Evolutionary conservation across 1,284 basidiomycete species (phyloP).

Genomic region (Earliella scabrosa): DNA sequence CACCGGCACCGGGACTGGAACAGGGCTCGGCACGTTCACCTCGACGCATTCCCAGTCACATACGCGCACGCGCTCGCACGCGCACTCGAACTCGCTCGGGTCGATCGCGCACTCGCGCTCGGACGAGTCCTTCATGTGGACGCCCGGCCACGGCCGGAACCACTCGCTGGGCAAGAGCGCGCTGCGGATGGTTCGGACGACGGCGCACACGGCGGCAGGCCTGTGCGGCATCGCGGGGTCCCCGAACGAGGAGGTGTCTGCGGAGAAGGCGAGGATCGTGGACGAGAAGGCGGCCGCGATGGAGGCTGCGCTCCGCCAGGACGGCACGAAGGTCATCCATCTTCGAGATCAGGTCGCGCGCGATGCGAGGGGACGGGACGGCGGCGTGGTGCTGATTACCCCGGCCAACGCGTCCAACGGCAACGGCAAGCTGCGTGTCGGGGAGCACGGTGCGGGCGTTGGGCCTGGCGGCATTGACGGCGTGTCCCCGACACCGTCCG

Average conservation of each 20-base stretch:
- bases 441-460: background rate
- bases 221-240: conserved; percentile 33
- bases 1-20: conserved; percentile 16
- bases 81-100: conserved; percentile 36
- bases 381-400: conserved; percentile 28
- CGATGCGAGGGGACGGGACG: conserved; percentile 19
- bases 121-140: conserved; percentile 32
- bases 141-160: conserved; percentile 51
- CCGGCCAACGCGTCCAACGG: conserved; percentile 1
- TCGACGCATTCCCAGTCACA: conserved; percentile 43
- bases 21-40: conserved; percentile 27
- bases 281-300: conserved; percentile 42
- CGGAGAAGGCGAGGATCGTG: conserved; percentile 26
- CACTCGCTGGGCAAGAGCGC: conserved; percentile 66
- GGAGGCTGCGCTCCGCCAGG: conserved; percentile 46
- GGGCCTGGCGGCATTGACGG: conserved; percentile 17
- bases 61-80: conserved; percentile 39
- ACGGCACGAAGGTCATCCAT: conserved; percentile 48
- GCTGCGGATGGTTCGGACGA: conserved; percentile 41
- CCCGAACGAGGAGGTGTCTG: conserved; percentile 19
- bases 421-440: background rate
- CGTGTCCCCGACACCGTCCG: conserved; percentile 38
- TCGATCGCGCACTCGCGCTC: conserved; percentile 43
- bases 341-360: conserved; percentile 31
- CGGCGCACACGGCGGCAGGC: conserved; percentile 43